Percentiles rank a stretch among this genome's conserved stretches.
Evolutionary conservation across 1,139 yeast species (phyloP).

Genomic region (Saccharomycopsis crataegensis): DNA sequence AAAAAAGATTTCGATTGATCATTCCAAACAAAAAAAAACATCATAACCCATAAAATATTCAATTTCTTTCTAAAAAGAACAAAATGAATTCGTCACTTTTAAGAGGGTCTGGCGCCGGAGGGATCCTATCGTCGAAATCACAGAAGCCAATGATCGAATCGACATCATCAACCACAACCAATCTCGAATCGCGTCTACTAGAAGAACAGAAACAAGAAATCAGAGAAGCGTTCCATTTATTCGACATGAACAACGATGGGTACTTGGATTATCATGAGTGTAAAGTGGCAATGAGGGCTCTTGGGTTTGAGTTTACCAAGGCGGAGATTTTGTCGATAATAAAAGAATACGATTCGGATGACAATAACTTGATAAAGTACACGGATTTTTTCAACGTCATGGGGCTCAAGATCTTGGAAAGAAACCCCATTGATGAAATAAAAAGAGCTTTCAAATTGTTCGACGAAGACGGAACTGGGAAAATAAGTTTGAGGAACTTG

Average conservation of each 20-base stretch:
- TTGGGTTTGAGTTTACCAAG: slow-evolving; percentile 83
- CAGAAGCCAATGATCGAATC: not conserved
- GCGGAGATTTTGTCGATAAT: slow-evolving; percentile 75
- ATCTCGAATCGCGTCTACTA: slow-evolving; percentile 54
- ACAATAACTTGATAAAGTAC: slow-evolving; percentile 63
- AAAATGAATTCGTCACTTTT: slow-evolving; percentile 1
- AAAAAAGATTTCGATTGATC: too few species aligned
- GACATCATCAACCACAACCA: not conserved
- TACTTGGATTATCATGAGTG: slow-evolving; percentile 85
- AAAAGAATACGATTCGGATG: slow-evolving; percentile 74
- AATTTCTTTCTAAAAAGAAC: too few species aligned
- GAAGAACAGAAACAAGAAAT: slow-evolving; percentile 92
- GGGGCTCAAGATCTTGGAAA: slow-evolving; percentile 66
- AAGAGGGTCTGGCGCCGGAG: not conserved
- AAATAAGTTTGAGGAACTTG: slow-evolving; percentile 72
- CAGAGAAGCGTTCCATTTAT: slow-evolving; percentile 85
- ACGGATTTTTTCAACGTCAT: slow-evolving; percentile 68
- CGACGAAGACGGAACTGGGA: slow-evolving; percentile 85
- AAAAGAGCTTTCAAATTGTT: slow-evolving; percentile 83
- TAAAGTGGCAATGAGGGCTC: slow-evolving; percentile 78
- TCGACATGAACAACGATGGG: slow-evolving; percentile 92
- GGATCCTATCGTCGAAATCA: not conserved
- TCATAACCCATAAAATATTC: too few species aligned
- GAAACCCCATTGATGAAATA: slow-evolving; percentile 93
- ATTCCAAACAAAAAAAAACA: too few species aligned